These are phyloP conservation scores for Stentor roeselii DNA, from an alignment of 73 alveolate species.

Conservation along the genomic window DNA sequence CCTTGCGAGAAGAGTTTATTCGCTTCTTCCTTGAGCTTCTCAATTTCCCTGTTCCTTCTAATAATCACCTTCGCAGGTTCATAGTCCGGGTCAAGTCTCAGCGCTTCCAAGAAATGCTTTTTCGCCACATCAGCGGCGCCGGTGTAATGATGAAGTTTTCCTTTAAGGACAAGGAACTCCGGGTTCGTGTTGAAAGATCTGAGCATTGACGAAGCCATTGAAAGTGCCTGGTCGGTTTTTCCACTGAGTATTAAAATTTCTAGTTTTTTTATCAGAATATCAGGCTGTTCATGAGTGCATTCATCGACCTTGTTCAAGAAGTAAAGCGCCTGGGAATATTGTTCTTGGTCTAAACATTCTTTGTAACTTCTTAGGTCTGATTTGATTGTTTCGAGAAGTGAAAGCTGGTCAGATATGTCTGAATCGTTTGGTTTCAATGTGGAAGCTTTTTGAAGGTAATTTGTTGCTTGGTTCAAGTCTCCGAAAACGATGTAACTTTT, in stretches of 20 bases:
- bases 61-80: constrained; percentile 45
- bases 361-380: constrained; percentile 36
- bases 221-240: constrained; percentile 35
- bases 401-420: constrained; percentile 36
- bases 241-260: constrained; percentile 35
- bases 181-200: constrained; percentile 34
- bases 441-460: constrained; percentile 41
- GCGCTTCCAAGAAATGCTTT: constrained; percentile 59
- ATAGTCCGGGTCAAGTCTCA: constrained; percentile 72
- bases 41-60: constrained; percentile 48
- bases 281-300: constrained; percentile 29
- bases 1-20: constrained; percentile 62
- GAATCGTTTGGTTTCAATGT: constrained; percentile 45
- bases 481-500: constrained; percentile 62
- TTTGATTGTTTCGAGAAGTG: constrained; percentile 32
- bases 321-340: constrained; percentile 34
- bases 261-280: constrained; percentile 25
- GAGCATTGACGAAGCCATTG: constrained; percentile 26
- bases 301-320: constrained; percentile 18
- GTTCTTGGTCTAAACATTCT: constrained; percentile 26
- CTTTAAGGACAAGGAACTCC: constrained; percentile 48
- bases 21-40: constrained; percentile 78
- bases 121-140: constrained; percentile 65
- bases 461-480: constrained; percentile 55
- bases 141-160: constrained; percentile 30